Evolutionary conservation across 2,329 filamentous ascomycete species (phyloP).

Genomic region (Aspergillus transmontanensis): DNA sequence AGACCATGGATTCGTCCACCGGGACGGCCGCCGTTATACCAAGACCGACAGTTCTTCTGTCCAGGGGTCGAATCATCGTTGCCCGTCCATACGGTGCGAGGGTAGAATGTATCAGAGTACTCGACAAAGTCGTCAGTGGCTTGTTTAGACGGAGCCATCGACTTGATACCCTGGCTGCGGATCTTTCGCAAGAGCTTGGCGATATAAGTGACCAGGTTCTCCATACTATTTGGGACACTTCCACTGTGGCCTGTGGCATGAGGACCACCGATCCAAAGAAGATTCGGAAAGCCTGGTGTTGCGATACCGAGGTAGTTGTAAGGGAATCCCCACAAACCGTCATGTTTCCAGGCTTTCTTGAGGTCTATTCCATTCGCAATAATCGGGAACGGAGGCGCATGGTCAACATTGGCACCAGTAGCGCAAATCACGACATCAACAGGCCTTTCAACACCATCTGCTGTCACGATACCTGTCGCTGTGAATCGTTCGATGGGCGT

Average conservation of each 20-base stretch:
- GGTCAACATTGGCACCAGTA: constrained; percentile 66
- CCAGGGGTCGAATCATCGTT: constrained; percentile 43
- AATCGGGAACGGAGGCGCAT: constrained; percentile 64
- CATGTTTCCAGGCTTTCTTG: constrained; percentile 58
- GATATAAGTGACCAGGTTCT: constrained; percentile 66
- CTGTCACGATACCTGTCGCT: constrained; percentile 60
- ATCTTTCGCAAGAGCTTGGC: constrained; percentile 70
- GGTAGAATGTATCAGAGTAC: constrained; percentile 53
- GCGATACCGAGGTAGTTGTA: constrained; percentile 68
- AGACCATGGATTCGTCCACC: constrained; percentile 67
- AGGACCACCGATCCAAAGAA: constrained; percentile 66
- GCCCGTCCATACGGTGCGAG: constrained; percentile 49
- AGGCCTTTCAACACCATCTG: constrained; percentile 58
- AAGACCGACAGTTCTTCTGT: constrained; percentile 65
- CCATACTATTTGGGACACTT: constrained; percentile 67
- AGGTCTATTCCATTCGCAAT: constrained; percentile 58
- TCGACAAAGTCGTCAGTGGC: constrained; percentile 61
- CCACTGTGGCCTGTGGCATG: constrained; percentile 63
- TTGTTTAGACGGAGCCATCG: constrained; percentile 58
- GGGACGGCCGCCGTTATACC: constrained; percentile 69
- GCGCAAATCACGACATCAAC: constrained; percentile 70
- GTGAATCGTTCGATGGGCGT: constrained; percentile 62
- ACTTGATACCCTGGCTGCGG: constrained; percentile 65
- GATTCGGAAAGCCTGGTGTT: constrained; percentile 67
- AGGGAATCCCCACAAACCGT: constrained; percentile 62